Percentiles rank a stretch among this genome's conserved stretches.
Conservation (phyloP, 2,329 filamentous ascomycete genomes). For the Aspergillus texensis region DNA sequence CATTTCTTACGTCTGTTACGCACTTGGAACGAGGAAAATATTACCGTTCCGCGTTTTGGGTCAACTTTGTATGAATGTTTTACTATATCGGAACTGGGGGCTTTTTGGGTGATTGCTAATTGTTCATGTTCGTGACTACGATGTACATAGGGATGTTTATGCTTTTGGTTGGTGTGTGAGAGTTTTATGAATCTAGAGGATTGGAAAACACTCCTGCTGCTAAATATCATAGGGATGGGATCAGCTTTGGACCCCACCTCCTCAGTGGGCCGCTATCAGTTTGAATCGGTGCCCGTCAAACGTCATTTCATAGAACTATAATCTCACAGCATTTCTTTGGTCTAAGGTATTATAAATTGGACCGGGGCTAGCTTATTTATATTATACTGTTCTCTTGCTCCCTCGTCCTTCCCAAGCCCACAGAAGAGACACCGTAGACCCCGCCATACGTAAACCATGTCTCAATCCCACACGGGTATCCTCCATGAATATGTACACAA, state of each 20-base stretch:
- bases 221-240: background rate
- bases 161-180: background rate
- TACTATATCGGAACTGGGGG: no score
- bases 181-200: background rate
- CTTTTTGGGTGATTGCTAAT: background rate
- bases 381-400: background rate
- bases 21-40: background rate
- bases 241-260: background rate
- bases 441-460: conserved; percentile 9
- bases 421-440: background rate
- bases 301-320: background rate
- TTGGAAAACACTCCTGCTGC: background rate
- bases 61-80: background rate
- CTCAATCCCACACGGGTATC: conserved; percentile 31
- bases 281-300: background rate
- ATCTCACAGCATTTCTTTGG: background rate
- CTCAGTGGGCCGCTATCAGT: background rate
- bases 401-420: background rate
- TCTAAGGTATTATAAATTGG: background rate
- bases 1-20: background rate
- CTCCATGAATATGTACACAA: conserved; percentile 42
- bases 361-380: background rate
- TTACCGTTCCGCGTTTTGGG: background rate
- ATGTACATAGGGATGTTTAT: background rate
- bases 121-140: background rate